These are phyloP conservation scores for Acephala macrosclerotiorum DNA, from an alignment of 2,329 filamentous ascomycete species.

Conservation along the genomic window DNA sequence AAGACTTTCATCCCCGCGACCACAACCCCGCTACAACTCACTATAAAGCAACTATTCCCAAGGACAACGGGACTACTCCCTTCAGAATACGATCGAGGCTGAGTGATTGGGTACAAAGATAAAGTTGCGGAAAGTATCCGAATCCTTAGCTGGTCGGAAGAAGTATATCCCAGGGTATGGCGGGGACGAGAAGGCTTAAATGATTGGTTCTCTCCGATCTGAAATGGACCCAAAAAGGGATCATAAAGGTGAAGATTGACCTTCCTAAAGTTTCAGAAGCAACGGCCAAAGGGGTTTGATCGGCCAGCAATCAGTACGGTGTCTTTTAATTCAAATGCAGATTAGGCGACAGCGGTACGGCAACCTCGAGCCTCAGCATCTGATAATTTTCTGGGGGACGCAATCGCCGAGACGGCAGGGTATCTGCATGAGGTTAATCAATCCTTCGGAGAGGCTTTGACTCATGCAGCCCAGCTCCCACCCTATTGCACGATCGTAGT, in stretches of 20 bases:
- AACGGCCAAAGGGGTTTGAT: background rate
- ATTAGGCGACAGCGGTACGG: background rate
- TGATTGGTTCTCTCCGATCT: background rate
- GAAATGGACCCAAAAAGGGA: background rate
- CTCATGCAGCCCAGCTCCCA: background rate
- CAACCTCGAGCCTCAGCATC: slow-evolving; percentile 2
- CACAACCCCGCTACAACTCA: background rate
- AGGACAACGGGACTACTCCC: background rate
- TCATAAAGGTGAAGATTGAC: background rate
- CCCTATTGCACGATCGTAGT: background rate
- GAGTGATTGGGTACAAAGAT: background rate
- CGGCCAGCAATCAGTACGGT: background rate
- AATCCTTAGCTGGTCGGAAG: background rate
- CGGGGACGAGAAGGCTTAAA: slow-evolving; percentile 6
- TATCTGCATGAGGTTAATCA: slow-evolving; percentile 4
- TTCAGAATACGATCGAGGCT: background rate
- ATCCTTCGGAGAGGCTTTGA: background rate
- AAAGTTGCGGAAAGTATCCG: background rate
- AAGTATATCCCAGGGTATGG: background rate
- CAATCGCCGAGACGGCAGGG: background rate
- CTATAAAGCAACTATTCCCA: background rate
- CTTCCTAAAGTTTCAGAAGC: background rate
- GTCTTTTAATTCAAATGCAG: background rate
- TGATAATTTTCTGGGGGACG: background rate
- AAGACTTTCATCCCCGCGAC: background rate